phyloP scores from a whole-genome alignment of 441 rosid genomes.

The Hura crepitans region DNA sequence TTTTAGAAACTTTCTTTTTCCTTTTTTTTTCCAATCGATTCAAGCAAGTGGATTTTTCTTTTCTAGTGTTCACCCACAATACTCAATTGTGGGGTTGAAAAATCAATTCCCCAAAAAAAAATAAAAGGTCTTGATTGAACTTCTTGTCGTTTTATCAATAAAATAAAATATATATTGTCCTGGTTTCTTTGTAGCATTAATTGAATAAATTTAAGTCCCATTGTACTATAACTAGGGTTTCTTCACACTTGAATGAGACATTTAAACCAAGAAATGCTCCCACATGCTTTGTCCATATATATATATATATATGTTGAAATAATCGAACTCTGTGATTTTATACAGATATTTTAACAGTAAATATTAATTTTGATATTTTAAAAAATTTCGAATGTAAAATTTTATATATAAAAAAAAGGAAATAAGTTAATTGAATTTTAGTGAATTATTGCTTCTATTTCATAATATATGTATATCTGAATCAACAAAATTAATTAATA shows the following conservation, averaged over 20 bases:
- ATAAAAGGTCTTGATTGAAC: slow-evolving; percentile 11
- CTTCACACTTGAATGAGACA: neutral
- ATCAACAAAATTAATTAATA: no score
- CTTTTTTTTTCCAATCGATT: neutral
- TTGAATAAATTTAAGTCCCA: neutral
- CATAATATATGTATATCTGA: no score
- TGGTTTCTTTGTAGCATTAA: neutral
- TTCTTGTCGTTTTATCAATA: neutral
- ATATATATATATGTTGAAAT: no score
- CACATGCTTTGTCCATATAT: neutral
- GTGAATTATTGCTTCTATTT: no score
- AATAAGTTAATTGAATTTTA: no score
- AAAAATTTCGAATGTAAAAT: no score
- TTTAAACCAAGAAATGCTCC: neutral
- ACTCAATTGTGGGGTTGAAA: slow-evolving; percentile 8
- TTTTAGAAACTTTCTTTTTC: neutral
- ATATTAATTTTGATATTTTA: no score
- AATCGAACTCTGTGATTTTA: no score
- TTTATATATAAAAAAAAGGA: no score
- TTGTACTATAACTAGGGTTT: neutral
- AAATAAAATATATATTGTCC: no score
- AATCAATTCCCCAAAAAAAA: neutral
- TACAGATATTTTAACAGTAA: no score
- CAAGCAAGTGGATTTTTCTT: neutral
- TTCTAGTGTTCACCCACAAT: neutral